Percentiles rank a stretch among this genome's conserved stretches.
phyloP scores from a whole-genome alignment of 2,329 filamentous ascomycete species.

The Dothideomycetes sp. region DNA sequence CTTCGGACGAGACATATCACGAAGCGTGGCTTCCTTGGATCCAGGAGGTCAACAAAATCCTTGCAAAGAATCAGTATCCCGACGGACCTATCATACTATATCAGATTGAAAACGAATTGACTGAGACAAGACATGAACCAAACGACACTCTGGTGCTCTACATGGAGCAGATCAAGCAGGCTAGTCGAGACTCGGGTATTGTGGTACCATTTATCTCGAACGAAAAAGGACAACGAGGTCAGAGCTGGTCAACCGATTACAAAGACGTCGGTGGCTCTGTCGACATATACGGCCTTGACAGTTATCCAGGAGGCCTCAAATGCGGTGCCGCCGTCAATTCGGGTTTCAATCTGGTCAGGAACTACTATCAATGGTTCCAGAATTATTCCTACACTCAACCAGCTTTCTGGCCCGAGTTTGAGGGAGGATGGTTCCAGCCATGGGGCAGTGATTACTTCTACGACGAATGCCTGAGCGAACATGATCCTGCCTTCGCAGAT shows the following conservation, averaged over 20 bases:
- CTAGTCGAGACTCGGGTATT: slow-evolving; percentile 48
- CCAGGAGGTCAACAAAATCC: slow-evolving; percentile 38
- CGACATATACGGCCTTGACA: slow-evolving; percentile 46
- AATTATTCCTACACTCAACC: slow-evolving; percentile 37
- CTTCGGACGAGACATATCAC: slow-evolving; percentile 37
- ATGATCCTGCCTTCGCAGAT: slow-evolving; percentile 53
- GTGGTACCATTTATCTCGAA: slow-evolving; percentile 51
- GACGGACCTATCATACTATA: slow-evolving; percentile 47
- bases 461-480: slow-evolving; percentile 44
- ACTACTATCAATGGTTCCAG: slow-evolving; percentile 37
- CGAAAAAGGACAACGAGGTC: slow-evolving; percentile 49
- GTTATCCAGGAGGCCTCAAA: slow-evolving; percentile 49
- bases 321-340: slow-evolving; percentile 53
- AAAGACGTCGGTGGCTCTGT: slow-evolving; percentile 39
- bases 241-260: slow-evolving; percentile 54
- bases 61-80: slow-evolving; percentile 40
- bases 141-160: slow-evolving; percentile 38
- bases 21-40: slow-evolving; percentile 44
- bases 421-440: slow-evolving; percentile 51
- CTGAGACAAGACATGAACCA: slow-evolving; percentile 31
- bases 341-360: slow-evolving; percentile 40
- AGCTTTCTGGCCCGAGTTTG: slow-evolving; percentile 51
- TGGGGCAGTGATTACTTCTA: slow-evolving; percentile 44
- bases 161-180: slow-evolving; percentile 49
- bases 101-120: slow-evolving; percentile 50